Percentiles rank a stretch among this genome's conserved stretches.
Conservation (phyloP, 352 stramenopile species). For the Blastocystis sp. region DNA sequence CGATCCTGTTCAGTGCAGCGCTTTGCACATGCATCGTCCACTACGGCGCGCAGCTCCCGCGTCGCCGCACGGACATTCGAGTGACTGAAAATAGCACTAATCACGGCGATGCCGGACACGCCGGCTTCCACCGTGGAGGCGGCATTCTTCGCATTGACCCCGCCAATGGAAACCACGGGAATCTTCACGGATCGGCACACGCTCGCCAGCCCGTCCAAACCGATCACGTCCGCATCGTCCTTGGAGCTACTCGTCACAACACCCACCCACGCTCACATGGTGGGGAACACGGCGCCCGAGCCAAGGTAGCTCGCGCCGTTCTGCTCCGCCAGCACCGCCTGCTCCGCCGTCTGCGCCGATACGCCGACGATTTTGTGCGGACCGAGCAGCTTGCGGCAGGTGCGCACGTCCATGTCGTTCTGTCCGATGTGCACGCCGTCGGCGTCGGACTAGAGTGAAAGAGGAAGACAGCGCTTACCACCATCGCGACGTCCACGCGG, state of each 20-base stretch:
- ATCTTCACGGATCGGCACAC: slow-evolving; percentile 52
- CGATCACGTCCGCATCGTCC: slow-evolving; percentile 54
- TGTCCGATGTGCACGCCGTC: slow-evolving; percentile 68
- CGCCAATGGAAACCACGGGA: slow-evolving; percentile 67
- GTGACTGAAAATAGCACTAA: slow-evolving; percentile 67
- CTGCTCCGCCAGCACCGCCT: slow-evolving; percentile 44
- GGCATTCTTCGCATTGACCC: slow-evolving; percentile 49
- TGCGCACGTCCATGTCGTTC: slow-evolving; percentile 22
- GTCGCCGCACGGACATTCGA: slow-evolving; percentile 31
- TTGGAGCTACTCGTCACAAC: slow-evolving; percentile 42
- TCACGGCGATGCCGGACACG: slow-evolving; percentile 56
- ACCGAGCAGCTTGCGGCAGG: slow-evolving; percentile 27
- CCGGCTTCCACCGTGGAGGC: slow-evolving; percentile 26
- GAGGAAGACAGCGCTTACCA: neutral
- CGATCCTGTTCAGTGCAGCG: slow-evolving; percentile 4
- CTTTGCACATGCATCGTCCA: slow-evolving; percentile 46
- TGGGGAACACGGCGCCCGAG: slow-evolving; percentile 59
- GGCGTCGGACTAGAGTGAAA: slow-evolving; percentile 33
- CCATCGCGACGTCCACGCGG: slow-evolving; percentile 67
- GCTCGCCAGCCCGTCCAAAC: slow-evolving; percentile 33
- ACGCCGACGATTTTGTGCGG: slow-evolving; percentile 63
- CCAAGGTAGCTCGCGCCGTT: slow-evolving; percentile 58
- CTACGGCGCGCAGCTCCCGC: slow-evolving; percentile 11
- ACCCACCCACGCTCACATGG: neutral
- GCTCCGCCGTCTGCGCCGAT: slow-evolving; percentile 56